These are phyloP conservation scores for Solanum tarapatanum DNA, from an alignment of 257 asterid genomes.

Conservation along the genomic window DNA sequence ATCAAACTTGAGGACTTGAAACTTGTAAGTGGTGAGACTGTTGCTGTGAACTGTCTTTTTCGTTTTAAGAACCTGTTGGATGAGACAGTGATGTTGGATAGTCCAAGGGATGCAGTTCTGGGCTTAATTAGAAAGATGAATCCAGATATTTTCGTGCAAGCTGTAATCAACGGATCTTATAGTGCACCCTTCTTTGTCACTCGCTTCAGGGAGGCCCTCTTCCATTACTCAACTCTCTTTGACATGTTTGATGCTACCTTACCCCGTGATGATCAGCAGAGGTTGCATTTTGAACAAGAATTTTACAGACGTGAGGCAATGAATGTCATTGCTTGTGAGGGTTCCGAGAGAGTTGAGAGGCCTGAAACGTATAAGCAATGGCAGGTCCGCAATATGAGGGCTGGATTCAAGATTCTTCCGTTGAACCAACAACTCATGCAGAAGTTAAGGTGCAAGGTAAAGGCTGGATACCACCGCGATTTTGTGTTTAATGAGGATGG, in stretches of 20 bases:
- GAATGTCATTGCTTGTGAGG: constrained; percentile 83
- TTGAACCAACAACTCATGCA: constrained; percentile 34
- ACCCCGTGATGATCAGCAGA: constrained; percentile 53
- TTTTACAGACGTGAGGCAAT: constrained; percentile 66
- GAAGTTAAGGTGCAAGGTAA: constrained; percentile 39
- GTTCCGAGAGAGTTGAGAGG: constrained; percentile 74
- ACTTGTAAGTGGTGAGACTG: constrained; percentile 44
- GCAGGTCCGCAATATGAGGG: constrained; percentile 63
- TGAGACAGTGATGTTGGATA: constrained; percentile 52
- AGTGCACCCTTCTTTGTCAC: constrained; percentile 80
- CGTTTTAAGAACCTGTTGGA: constrained; percentile 56
- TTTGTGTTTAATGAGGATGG: constrained; percentile 67
- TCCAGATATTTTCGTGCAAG: constrained; percentile 54
- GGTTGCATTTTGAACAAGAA: constrained; percentile 63
- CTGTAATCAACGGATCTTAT: constrained; percentile 47
- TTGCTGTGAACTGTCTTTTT: constrained; percentile 67
- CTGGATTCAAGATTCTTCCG: constrained; percentile 64
- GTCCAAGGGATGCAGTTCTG: constrained; percentile 70
- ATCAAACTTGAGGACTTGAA: constrained; percentile 61
- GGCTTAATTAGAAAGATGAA: constrained; percentile 50
- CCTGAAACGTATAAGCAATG: constrained; percentile 93
- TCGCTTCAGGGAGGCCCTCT: constrained; percentile 84
- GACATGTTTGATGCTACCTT: constrained; percentile 77
- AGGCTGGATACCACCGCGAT: constrained; percentile 49
- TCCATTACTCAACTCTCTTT: constrained; percentile 64